Conservation (phyloP, 768 basidiomycete genomes). For the Suillus fuscotomentosus region DNA sequence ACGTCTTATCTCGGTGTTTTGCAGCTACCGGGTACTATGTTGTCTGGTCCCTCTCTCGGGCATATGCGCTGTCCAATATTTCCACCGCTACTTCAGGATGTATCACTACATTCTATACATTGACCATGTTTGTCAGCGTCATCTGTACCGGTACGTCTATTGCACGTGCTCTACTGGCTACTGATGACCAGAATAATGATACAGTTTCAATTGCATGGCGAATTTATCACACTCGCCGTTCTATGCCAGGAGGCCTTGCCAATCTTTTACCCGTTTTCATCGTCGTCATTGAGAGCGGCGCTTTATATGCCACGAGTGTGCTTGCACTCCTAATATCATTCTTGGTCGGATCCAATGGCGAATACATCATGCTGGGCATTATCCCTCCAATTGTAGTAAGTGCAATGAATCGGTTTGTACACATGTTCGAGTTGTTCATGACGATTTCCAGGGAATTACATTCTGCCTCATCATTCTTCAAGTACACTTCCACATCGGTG, state of each 20-base stretch:
- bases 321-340: conserved; percentile 2
- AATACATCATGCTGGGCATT: background rate
- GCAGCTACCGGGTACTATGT: background rate
- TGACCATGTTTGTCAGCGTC: background rate
- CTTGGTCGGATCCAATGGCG: background rate
- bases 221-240: conserved; percentile 5
- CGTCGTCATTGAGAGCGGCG: conserved; percentile 8
- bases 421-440: background rate
- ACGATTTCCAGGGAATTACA: background rate
- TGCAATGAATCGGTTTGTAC: background rate
- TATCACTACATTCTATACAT: background rate
- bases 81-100: background rate
- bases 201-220: conserved; percentile 2
- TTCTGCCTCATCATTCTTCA: conserved; percentile 9
- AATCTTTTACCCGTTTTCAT: conserved; percentile 6
- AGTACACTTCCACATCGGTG: conserved; percentile 6
- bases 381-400: conserved; percentile 1
- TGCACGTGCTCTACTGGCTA: background rate
- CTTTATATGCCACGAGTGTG: conserved; percentile 5
- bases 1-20: background rate
- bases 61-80: background rate
- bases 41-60: background rate
- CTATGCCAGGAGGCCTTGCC: conserved; percentile 4
- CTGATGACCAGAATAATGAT: background rate
- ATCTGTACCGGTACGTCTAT: background rate